Evolutionary conservation across 768 basidiomycete genomes (phyloP).

Genomic region (Lentinula raphanica): DNA sequence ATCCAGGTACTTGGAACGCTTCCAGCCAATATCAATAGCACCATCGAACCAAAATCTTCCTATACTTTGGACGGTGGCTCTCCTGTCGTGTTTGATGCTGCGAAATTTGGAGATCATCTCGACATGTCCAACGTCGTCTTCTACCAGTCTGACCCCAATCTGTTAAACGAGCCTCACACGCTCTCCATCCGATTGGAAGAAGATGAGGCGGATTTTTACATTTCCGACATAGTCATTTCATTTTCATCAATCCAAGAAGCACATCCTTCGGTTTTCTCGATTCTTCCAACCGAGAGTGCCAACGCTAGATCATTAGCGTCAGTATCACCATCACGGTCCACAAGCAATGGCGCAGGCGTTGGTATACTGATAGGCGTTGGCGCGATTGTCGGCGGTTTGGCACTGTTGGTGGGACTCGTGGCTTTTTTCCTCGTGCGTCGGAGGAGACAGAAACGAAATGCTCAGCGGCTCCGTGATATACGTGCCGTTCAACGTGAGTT

Average conservation of each 20-base stretch:
- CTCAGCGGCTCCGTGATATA: background rate
- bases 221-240: background rate
- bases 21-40: background rate
- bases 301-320: too few relatives aligned
- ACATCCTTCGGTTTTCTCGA: background rate
- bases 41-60: background rate
- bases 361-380: conserved; percentile 1
- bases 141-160: background rate
- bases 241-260: too few relatives aligned
- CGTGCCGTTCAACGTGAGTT: conserved; percentile 4
- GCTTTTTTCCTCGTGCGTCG: background rate
- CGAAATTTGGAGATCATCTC: background rate
- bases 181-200: background rate
- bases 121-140: background rate
- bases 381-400: background rate
- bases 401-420: background rate
- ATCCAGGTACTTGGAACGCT: background rate
- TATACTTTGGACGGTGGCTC: background rate
- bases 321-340: background rate
- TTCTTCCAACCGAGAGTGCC: background rate
- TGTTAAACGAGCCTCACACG: background rate
- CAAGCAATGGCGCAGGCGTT: background rate
- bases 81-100: background rate
- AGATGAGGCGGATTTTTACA: background rate
- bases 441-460: background rate